Evolutionary conservation across 1,139 yeast species (phyloP).

Genomic region (Zygotorulaspora mrakii): DNA sequence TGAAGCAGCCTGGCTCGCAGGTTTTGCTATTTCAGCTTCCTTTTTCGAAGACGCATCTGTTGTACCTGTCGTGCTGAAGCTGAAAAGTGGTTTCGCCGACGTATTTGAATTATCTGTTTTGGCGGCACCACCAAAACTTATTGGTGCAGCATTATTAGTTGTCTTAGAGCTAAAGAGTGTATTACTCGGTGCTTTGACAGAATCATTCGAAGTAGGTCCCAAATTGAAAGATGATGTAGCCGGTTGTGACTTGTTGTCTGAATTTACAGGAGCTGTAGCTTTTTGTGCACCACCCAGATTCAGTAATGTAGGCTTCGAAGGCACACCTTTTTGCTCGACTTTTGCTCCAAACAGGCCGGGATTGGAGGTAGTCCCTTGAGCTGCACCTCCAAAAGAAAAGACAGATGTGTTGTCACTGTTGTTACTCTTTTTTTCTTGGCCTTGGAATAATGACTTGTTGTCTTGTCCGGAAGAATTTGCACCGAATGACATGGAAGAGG

Average conservation of each 20-base stretch:
- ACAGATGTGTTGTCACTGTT: constrained; percentile 1
- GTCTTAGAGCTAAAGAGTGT: constrained; percentile 5
- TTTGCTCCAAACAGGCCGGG: constrained; percentile 6
- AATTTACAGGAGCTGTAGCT: constrained; percentile 5
- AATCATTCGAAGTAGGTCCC: constrained; percentile 2
- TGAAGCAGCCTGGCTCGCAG: no score
- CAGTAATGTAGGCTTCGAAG: constrained; percentile 7
- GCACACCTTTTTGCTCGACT: background rate
- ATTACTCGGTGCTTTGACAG: background rate
- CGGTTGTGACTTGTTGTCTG: constrained; percentile 5
- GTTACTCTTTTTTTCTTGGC: background rate
- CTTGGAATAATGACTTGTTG: background rate
- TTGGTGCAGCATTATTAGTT: constrained; percentile 9
- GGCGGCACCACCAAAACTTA: constrained; percentile 29
- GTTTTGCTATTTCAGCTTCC: no score
- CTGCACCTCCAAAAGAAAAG: constrained; percentile 3
- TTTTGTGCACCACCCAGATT: constrained; percentile 7
- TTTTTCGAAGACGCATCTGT: no score
- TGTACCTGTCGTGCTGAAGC: no score
- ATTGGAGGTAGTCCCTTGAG: background rate
- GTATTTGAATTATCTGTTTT: constrained; percentile 23
- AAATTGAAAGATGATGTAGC: constrained; percentile 6
- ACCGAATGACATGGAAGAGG: background rate
- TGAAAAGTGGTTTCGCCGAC: constrained; percentile 1
- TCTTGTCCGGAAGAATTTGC: background rate